Percentiles rank a stretch among this genome's conserved stretches.
phyloP scores from a whole-genome alignment of 768 basidiomycete species.

The Russula compacta region DNA sequence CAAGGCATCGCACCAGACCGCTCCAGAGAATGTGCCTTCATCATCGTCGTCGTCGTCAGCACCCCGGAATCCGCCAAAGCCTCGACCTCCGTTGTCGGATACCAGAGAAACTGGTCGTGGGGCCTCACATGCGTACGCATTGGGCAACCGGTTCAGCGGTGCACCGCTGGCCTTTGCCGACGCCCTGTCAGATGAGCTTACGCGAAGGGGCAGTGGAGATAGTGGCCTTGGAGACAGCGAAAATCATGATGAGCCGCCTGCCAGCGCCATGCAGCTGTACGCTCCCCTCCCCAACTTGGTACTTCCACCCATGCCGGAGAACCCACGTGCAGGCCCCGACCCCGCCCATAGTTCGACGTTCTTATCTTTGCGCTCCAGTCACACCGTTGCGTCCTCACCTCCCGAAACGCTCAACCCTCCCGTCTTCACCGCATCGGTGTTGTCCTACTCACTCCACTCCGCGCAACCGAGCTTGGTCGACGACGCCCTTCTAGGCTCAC shows the following conservation, averaged over 20 bases:
- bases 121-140: constrained; percentile 14
- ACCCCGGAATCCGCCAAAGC: background rate
- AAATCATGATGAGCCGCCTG: constrained; percentile 20
- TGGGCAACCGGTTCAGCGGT: background rate
- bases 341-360: background rate
- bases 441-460: constrained; percentile 5
- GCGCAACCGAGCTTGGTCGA: constrained; percentile 3
- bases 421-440: constrained; percentile 20
- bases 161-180: constrained; percentile 48
- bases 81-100: background rate
- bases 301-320: background rate
- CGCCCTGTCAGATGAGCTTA: constrained; percentile 43
- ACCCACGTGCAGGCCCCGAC: background rate
- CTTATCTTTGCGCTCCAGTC: constrained; percentile 14
- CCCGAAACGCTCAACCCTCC: constrained; percentile 23
- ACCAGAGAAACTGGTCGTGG: background rate
- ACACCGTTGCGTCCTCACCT: constrained; percentile 25
- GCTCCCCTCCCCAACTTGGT: constrained; percentile 11
- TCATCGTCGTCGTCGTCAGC: background rate
- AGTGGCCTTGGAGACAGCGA: constrained; percentile 45
- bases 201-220: constrained; percentile 27
- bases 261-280: background rate
- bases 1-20: background rate
- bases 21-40: background rate
- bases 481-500: constrained; percentile 23